Percentiles rank a stretch among this genome's conserved stretches.
phyloP scores from a whole-genome alignment of 768 basidiomycete species.

The Leucosporidium yakuticum region DNA sequence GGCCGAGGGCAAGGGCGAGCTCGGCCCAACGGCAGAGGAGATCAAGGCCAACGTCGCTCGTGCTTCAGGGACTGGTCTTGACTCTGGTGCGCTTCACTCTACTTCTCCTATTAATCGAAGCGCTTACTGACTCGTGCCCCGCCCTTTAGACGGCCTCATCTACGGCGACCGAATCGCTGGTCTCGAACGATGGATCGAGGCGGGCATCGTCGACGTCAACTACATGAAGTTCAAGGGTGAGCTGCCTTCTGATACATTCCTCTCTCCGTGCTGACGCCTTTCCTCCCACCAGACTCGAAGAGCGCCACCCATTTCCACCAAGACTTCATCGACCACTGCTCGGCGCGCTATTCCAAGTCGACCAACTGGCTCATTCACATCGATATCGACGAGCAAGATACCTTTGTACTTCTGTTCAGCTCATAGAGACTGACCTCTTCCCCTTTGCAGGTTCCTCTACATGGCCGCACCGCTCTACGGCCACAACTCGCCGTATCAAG shows the following conservation, averaged over 20 bases:
- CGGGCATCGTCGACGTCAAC: conserved; percentile 16
- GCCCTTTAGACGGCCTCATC: too few species aligned
- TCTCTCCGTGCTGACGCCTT: not conserved
- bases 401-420: not conserved
- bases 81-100: not conserved
- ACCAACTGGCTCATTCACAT: conserved; percentile 24
- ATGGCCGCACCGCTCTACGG: conserved; percentile 16
- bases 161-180: conserved; percentile 8
- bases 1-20: conserved; percentile 20
- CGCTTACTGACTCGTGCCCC: too few species aligned
- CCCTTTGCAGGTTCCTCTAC: conserved; percentile 13
- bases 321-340: conserved; percentile 22
- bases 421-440: not conserved
- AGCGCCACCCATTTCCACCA: conserved; percentile 13
- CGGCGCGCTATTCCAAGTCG: conserved; percentile 2
- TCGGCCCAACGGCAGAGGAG: conserved; percentile 26
- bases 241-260: not conserved
- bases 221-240: conserved; percentile 29
- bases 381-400: conserved; percentile 22
- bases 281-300: conserved; percentile 4
- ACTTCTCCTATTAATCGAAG: too few species aligned
- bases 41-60: conserved; percentile 17
- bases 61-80: conserved; percentile 8
- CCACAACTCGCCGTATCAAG: conserved; percentile 3
- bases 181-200: conserved; percentile 30